A percentile compares a stretch with the other conserved stretches of the same genome.
phyloP scores from a whole-genome alignment of 2,329 filamentous ascomycete genomes.

The Hypoxylon sp. region DNA sequence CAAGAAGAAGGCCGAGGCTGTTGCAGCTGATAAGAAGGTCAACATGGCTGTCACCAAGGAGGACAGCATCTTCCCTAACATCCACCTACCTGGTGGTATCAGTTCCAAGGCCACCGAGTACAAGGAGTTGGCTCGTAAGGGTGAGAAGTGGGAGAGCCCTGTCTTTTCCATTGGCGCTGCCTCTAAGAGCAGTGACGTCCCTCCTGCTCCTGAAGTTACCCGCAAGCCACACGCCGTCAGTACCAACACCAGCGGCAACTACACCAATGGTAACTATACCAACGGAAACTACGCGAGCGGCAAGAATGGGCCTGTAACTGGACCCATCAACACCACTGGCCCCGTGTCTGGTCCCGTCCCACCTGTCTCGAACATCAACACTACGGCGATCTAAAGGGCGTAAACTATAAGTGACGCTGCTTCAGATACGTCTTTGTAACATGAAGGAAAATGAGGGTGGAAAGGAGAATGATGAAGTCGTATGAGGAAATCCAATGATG shows the following conservation, averaged over 20 bases:
- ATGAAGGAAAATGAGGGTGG: background rate
- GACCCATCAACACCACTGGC: slow-evolving; percentile 16
- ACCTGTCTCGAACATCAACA: slow-evolving; percentile 20
- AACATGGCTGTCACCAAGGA: slow-evolving; percentile 89
- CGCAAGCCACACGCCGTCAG: slow-evolving; percentile 59
- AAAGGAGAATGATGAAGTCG: slow-evolving; percentile 3
- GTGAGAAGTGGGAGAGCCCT: slow-evolving; percentile 93
- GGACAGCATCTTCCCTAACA: slow-evolving; percentile 89
- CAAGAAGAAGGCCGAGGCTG: slow-evolving; percentile 79
- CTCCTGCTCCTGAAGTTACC: slow-evolving; percentile 66
- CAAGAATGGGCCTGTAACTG: slow-evolving; percentile 16
- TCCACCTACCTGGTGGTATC: slow-evolving; percentile 88
- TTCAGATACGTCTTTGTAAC: background rate
- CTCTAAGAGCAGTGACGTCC: slow-evolving; percentile 78
- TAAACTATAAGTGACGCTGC: background rate
- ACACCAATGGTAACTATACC: slow-evolving; percentile 32
- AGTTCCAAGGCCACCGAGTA: slow-evolving; percentile 95
- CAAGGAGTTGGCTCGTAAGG: slow-evolving; percentile 86
- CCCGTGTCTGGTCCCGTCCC: background rate
- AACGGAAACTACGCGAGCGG: slow-evolving; percentile 27
- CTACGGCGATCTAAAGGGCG: slow-evolving; percentile 36
- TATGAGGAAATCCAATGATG: slow-evolving; percentile 22
- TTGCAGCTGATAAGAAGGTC: slow-evolving; percentile 76
- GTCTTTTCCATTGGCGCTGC: slow-evolving; percentile 90
- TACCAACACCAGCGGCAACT: slow-evolving; percentile 32